These are phyloP conservation scores for Chenopodium berlandieri DNA, from an alignment of 148 eudicot genomes.

Conservation along the genomic window DNA sequence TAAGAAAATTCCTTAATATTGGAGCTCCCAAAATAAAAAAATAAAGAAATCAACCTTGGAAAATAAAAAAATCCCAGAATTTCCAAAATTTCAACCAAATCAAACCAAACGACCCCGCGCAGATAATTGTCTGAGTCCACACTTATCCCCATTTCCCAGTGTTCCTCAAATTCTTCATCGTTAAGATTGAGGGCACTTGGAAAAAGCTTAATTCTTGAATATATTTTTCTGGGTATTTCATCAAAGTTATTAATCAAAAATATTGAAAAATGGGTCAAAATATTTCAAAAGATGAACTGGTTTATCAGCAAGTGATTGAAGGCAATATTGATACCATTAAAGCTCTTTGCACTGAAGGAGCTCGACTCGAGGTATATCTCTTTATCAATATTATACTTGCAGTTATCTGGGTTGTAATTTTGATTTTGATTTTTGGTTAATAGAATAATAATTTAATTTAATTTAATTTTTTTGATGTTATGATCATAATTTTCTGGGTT, in stretches of 20 bases:
- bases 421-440: not conserved
- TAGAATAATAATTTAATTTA: too few species aligned
- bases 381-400: not conserved
- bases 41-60: too few species aligned
- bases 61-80: too few species aligned
- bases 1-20: too few species aligned
- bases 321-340: constrained; percentile 48
- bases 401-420: constrained; percentile 1
- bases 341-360: constrained; percentile 51
- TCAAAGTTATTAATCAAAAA: not conserved
- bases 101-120: too few species aligned
- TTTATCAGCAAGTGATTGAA: constrained; percentile 44
- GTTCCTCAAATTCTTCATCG: not conserved
- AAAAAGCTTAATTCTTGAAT: not conserved
- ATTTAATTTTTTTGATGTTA: not conserved
- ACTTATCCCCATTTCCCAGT: not conserved
- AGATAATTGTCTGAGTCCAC: too few species aligned
- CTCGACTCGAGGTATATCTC: constrained; percentile 51
- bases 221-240: constrained; percentile 12
- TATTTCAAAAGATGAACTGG: constrained; percentile 49
- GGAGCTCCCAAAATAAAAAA: too few species aligned
- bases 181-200: not conserved
- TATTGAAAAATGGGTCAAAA: constrained; percentile 50
- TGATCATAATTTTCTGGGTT: constrained; percentile 1
- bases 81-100: too few species aligned